Base-by-base conservation (phyloP, 148 eudicot genomes). In the Rheum nobile region DNA sequence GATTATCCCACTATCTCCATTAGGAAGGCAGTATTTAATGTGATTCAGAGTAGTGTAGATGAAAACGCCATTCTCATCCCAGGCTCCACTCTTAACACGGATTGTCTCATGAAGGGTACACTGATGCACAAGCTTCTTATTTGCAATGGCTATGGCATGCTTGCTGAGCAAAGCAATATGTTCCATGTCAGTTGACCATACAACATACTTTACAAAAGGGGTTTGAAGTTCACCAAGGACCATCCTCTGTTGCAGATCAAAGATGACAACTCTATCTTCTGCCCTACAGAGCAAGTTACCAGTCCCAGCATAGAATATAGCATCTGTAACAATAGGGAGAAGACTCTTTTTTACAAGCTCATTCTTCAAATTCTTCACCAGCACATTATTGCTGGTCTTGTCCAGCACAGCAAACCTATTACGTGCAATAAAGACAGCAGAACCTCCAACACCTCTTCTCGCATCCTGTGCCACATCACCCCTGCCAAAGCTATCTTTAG, bases 91-190 rank as follows among this genome's bases (percentile, higher is more conserved):
- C 84, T 93, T 93, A 50, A 93, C 97, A 75, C 98, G 94, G 74
- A 93, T 93, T 34, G 98, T 93, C 79, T 93, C 98, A 35, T 93
- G 98, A 81, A 93, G 97, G 39, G 97, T 93, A 88, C 98, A 93
- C 17, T 91, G 89, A 72, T 93, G 98, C 78, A 84, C 95, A 38
- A 93, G 98, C 75, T 79, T 91, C 77, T 89, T 93, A 77, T 82
- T 90, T 79, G 98, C 97, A 70, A 91, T 88, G 39, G 91, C 85
- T 35, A 93, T 88, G 0, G 97, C 86, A 80, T 93, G 98, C 74
- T 93, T 93, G 86, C 98, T 88, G 69, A 93, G 82, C 79, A 93
- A 84, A 67, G 97, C 98, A 78, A 93, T 88, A 80, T 79, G 88
- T 76, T 93, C 98, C 98, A 93, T 89, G 84, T 93, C 97, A 85